A percentile compares a stretch with the other conserved stretches of the same genome.
phyloP scores from a whole-genome alignment of 495 filamentous ascomycete species.

The Tuber calosporum region DNA sequence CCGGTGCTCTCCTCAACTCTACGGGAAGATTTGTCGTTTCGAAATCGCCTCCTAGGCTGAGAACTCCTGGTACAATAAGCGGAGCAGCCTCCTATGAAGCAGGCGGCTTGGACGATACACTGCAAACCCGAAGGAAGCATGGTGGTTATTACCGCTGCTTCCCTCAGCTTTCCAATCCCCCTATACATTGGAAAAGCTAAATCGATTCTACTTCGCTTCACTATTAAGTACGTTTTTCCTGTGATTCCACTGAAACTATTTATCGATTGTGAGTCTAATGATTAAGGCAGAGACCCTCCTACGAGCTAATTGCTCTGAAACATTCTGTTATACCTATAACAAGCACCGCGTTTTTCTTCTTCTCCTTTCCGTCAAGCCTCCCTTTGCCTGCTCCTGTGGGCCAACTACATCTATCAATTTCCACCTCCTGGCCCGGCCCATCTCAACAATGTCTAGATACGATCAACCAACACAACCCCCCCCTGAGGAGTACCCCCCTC shows the following conservation, averaged over 20 bases:
- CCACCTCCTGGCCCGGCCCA: background rate
- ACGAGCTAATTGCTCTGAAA: background rate
- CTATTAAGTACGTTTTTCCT: background rate
- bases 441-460: background rate
- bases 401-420: background rate
- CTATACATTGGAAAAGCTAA: background rate
- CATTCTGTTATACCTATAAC: constrained; percentile 5
- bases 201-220: background rate
- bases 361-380: background rate
- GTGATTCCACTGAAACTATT: background rate
- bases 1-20: constrained; percentile 4
- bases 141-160: background rate
- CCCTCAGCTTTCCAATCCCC: background rate
- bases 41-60: background rate
- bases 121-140: constrained; percentile 1
- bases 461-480: background rate
- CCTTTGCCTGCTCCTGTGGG: background rate
- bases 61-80: background rate
- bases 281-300: background rate
- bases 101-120: background rate
- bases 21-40: background rate
- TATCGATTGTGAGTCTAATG: background rate
- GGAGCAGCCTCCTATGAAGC: constrained; percentile 3
- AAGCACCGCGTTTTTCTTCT: background rate
- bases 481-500: background rate